phyloP scores from a whole-genome alignment of 1,139 yeast genomes.

The Sugiyamaella pinicola region DNA sequence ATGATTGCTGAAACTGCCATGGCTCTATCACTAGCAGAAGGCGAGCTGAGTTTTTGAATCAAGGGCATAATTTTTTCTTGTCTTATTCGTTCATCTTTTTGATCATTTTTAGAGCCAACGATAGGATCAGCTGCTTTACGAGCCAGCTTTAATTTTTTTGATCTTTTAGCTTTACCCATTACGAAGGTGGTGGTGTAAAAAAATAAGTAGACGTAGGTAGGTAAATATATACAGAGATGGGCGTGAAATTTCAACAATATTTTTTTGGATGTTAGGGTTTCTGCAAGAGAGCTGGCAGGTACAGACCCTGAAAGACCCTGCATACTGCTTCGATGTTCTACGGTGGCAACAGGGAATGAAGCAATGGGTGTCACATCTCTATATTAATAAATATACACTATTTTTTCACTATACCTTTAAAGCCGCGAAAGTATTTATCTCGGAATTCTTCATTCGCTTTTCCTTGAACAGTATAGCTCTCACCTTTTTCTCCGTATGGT shows the following conservation, averaged over 20 bases:
- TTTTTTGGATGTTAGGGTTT: constrained; percentile 15
- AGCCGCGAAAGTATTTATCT: constrained; percentile 76
- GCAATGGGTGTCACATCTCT: not conserved
- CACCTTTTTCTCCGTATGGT: constrained; percentile 61
- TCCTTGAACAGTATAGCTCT: constrained; percentile 49
- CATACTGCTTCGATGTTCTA: no score
- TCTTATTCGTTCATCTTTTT: constrained; percentile 54
- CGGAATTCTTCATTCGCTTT: constrained; percentile 60
- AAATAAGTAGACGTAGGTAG: not conserved
- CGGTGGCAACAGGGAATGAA: no score
- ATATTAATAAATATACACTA: constrained; percentile 1
- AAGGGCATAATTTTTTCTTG: constrained; percentile 67
- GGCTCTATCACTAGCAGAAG: constrained; percentile 69
- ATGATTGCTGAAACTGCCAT: constrained; percentile 78
- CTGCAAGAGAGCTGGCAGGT: no score
- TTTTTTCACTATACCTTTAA: constrained; percentile 35
- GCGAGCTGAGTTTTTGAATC: constrained; percentile 62
- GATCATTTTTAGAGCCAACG: constrained; percentile 14
- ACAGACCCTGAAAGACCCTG: no score
- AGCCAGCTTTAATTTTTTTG: not conserved
- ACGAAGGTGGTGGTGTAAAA: not conserved
- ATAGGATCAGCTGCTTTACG: constrained; percentile 15
- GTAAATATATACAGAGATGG: not conserved
- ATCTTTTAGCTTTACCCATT: constrained; percentile 17
- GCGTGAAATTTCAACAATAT: not conserved